phyloP scores from a whole-genome alignment of 2,329 filamentous ascomycete genomes.

The Calycina marina region DNA sequence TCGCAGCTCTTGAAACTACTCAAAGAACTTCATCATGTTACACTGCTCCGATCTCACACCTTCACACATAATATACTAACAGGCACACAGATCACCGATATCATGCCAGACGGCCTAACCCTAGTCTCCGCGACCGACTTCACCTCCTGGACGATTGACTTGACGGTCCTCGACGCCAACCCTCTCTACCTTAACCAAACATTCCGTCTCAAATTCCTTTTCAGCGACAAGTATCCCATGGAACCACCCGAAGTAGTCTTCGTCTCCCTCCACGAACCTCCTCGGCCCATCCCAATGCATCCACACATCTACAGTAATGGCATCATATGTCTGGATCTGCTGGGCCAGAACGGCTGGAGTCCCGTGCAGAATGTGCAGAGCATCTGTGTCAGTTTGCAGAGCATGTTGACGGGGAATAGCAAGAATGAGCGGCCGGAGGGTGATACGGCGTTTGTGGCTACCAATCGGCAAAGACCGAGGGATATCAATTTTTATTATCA shows the following conservation, averaged over 20 bases:
- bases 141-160: slow-evolving; percentile 81
- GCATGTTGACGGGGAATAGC: slow-evolving; percentile 91
- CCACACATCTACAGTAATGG: slow-evolving; percentile 87
- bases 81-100: slow-evolving; percentile 21
- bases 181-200: slow-evolving; percentile 70
- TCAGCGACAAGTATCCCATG: slow-evolving; percentile 68
- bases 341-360: slow-evolving; percentile 81
- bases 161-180: slow-evolving; percentile 78
- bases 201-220: slow-evolving; percentile 79
- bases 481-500: slow-evolving; percentile 94
- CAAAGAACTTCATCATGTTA: too few relatives aligned
- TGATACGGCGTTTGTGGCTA: slow-evolving; percentile 75
- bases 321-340: slow-evolving; percentile 91
- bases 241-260: slow-evolving; percentile 95
- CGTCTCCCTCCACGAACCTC: slow-evolving; percentile 39
- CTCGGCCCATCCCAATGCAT: slow-evolving; percentile 73
- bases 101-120: slow-evolving; percentile 50
- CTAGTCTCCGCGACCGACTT: slow-evolving; percentile 73
- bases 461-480: slow-evolving; percentile 63
- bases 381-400: slow-evolving; percentile 93
- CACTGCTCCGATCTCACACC: too few relatives aligned
- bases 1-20: too few relatives aligned
- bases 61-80: too few relatives aligned
- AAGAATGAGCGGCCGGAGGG: slow-evolving; percentile 84
- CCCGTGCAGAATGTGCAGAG: slow-evolving; percentile 96